A percentile compares a stretch with the other conserved stretches of the same genome.
Conservation (phyloP, 257 asterid species). For the Solanum neorickii region DNA sequence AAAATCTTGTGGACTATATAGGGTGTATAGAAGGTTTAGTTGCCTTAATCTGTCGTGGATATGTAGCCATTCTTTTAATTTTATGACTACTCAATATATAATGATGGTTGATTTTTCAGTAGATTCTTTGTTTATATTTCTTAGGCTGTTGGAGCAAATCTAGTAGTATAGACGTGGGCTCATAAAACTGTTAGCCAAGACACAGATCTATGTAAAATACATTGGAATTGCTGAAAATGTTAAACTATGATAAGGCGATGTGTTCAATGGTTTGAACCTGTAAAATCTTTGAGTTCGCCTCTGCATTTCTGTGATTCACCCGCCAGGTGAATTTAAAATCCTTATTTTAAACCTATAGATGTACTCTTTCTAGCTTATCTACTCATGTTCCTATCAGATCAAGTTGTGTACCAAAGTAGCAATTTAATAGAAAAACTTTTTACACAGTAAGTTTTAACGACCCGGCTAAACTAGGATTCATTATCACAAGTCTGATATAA, state of each 20-base stretch:
- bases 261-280: not conserved
- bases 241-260: not conserved
- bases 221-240: not conserved
- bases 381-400: not conserved
- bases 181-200: not conserved
- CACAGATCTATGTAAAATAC: not conserved
- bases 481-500: not conserved
- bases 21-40: constrained; percentile 4
- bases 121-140: not conserved
- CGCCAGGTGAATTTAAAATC: not conserved
- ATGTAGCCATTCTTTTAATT: not conserved
- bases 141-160: not conserved
- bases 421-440: not conserved
- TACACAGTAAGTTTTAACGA: not conserved
- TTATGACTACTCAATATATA: not conserved
- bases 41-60: not conserved
- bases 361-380: not conserved
- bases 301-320: not conserved
- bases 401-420: not conserved
- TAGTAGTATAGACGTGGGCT: not conserved
- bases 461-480: not conserved
- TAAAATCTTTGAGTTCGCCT: not conserved
- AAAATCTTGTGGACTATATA: constrained; percentile 14
- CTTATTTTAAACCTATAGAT: not conserved
- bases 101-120: not conserved